Evolutionary conservation across 2,329 filamentous ascomycete genomes (phyloP).

Genomic region (Nothopassalora personata): DNA sequence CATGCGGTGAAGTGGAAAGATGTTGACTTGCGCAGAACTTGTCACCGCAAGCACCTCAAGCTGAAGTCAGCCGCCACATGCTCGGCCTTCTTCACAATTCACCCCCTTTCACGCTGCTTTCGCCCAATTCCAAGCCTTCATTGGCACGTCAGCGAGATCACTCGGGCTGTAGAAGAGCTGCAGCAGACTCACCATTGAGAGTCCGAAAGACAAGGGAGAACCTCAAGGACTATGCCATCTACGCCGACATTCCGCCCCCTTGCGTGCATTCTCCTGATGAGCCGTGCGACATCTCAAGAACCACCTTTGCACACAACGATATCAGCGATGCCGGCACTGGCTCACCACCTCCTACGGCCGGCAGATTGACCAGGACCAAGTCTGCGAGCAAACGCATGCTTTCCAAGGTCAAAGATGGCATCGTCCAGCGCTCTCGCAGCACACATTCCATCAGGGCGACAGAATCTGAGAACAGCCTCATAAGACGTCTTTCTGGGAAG

Average conservation of each 20-base stretch:
- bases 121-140: conserved; percentile 28
- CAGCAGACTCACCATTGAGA: conserved; percentile 28
- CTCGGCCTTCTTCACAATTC: conserved; percentile 10
- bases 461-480: conserved; percentile 27
- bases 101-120: conserved; percentile 19
- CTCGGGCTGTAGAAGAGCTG: conserved; percentile 24
- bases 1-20: background rate
- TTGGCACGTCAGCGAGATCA: conserved; percentile 30
- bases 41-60: conserved; percentile 19
- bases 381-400: conserved; percentile 35
- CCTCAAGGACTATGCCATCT: conserved; percentile 21
- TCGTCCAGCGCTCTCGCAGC: conserved; percentile 26
- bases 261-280: conserved; percentile 10
- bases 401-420: conserved; percentile 32
- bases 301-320: conserved; percentile 10
- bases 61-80: conserved; percentile 2
- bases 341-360: background rate
- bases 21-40: conserved; percentile 19
- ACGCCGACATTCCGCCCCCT: conserved; percentile 25
- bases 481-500: conserved; percentile 28
- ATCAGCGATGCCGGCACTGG: background rate
- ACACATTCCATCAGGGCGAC: conserved; percentile 21
- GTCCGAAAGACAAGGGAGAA: conserved; percentile 35
- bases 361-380: conserved; percentile 25
- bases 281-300: conserved; percentile 9